A percentile compares a stretch with the other conserved stretches of the same genome.
These are phyloP conservation scores for Akanthomyces uredinophilus DNA, from an alignment of 2,329 filamentous ascomycete genomes.

Conservation along the genomic window DNA sequence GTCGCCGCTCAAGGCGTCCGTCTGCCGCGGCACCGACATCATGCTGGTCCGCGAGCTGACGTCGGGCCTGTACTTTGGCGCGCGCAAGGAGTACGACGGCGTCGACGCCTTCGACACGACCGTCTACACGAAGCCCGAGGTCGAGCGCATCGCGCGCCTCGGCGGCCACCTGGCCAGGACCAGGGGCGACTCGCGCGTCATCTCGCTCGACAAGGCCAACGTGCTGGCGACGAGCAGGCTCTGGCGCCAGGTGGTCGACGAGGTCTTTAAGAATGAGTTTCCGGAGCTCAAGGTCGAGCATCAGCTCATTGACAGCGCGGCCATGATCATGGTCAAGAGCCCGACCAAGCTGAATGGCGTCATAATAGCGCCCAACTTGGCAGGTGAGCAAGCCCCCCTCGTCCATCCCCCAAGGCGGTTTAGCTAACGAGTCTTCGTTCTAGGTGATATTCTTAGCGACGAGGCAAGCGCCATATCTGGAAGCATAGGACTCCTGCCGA, in stretches of 20 bases:
- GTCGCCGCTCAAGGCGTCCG: constrained; percentile 79
- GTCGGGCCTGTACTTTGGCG: constrained; percentile 92
- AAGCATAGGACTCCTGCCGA: constrained; percentile 80
- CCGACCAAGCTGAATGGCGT: constrained; percentile 83
- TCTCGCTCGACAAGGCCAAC: constrained; percentile 93
- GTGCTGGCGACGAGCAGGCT: constrained; percentile 85
- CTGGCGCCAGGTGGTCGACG: constrained; percentile 82
- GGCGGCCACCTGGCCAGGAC: constrained; percentile 76
- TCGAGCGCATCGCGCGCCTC: constrained; percentile 81
- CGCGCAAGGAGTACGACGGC: constrained; percentile 73
- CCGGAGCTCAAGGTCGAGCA: constrained; percentile 78
- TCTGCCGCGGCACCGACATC: constrained; percentile 86
- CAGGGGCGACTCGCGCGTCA: constrained; percentile 64
- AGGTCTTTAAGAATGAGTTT: constrained; percentile 84
- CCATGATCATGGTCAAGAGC: constrained; percentile 97
- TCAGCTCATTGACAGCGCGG: constrained; percentile 93
- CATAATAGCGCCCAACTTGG: constrained; percentile 82
- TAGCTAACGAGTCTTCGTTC: constrained; percentile 48
- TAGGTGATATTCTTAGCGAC: constrained; percentile 89
- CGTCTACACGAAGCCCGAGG: constrained; percentile 73
- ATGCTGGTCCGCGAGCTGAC: constrained; percentile 90
- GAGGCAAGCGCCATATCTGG: constrained; percentile 86
- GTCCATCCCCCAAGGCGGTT: not conserved
- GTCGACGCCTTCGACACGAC: constrained; percentile 74
- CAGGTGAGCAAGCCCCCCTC: not conserved